Conservation (phyloP, 768 basidiomycete genomes). For the Gymnopilus dilepis region DNA sequence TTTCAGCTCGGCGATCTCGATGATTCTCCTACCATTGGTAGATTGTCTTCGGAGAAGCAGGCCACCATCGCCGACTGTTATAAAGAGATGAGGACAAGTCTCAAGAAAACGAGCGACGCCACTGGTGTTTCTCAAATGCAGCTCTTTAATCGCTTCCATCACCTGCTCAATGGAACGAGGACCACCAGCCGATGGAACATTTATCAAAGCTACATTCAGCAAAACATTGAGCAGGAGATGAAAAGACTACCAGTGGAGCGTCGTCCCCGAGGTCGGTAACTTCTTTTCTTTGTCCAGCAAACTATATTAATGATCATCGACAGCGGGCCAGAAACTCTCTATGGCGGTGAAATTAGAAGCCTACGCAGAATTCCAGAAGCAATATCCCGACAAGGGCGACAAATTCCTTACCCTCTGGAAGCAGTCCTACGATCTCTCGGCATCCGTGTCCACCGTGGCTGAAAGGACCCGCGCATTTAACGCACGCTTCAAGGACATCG, state of each 20-base stretch:
- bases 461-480: no score
- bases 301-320: no score
- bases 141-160: neutral
- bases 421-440: no score
- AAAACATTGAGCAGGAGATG: neutral
- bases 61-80: neutral
- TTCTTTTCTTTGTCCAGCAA: neutral
- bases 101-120: neutral
- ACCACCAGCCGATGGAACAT: neutral
- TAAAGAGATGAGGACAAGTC: neutral
- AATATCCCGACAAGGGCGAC: no score
- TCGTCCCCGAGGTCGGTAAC: neutral
- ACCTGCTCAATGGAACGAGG: neutral
- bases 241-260: neutral
- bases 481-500: no score
- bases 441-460: no score
- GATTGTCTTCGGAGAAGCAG: neutral
- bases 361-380: no score
- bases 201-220: neutral
- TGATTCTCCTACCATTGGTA: neutral
- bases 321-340: no score
- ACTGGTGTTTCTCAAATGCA: neutral
- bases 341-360: no score
- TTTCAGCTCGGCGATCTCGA: neutral
- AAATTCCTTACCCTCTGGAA: no score